phyloP scores from a whole-genome alignment of 371 early-diverging fungal genomes.

The Choanephora cucurbitarum region DNA sequence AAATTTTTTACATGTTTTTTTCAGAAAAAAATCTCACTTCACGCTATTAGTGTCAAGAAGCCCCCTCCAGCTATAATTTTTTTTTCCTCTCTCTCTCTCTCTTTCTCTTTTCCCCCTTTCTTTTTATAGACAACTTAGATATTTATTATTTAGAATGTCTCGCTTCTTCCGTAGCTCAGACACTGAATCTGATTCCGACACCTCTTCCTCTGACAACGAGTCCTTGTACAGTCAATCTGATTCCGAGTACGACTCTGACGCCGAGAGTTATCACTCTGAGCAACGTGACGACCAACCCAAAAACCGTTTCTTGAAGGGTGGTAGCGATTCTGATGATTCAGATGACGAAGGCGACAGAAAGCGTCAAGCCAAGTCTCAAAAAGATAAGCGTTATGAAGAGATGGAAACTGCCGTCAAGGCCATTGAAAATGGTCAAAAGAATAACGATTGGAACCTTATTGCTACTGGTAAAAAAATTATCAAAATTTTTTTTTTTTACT shows the following conservation, averaged over 20 bases:
- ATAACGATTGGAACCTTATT: slow-evolving; percentile 88
- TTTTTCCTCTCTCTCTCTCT: slow-evolving; percentile 3
- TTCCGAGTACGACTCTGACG: slow-evolving; percentile 51
- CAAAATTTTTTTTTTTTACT: slow-evolving; percentile 9
- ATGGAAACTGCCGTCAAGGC: slow-evolving; percentile 62
- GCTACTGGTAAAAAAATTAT: slow-evolving; percentile 64
- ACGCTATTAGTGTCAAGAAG: background rate
- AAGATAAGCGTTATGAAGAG: slow-evolving; percentile 84
- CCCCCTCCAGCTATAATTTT: too few species aligned
- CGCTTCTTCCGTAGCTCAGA: slow-evolving; percentile 69
- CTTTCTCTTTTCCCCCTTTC: slow-evolving; percentile 7
- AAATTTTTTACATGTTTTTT: slow-evolving; percentile 18
- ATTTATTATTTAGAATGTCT: slow-evolving; percentile 36
- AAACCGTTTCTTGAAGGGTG: slow-evolving; percentile 51
- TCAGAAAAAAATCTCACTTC: slow-evolving; percentile 9
- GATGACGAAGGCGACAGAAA: slow-evolving; percentile 74
- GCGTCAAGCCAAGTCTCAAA: slow-evolving; percentile 78
- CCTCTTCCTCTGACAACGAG: slow-evolving; percentile 56
- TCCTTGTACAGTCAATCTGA: slow-evolving; percentile 61
- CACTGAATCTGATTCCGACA: slow-evolving; percentile 53
- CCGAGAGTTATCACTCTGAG: slow-evolving; percentile 39
- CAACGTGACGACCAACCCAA: slow-evolving; percentile 39
- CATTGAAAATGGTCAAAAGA: slow-evolving; percentile 80
- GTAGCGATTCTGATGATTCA: slow-evolving; percentile 54
- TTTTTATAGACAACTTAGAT: slow-evolving; percentile 6